These are phyloP conservation scores for Phascolomyces articulosus DNA, from an alignment of 371 early-diverging fungal genomes.

Conservation along the genomic window DNA sequence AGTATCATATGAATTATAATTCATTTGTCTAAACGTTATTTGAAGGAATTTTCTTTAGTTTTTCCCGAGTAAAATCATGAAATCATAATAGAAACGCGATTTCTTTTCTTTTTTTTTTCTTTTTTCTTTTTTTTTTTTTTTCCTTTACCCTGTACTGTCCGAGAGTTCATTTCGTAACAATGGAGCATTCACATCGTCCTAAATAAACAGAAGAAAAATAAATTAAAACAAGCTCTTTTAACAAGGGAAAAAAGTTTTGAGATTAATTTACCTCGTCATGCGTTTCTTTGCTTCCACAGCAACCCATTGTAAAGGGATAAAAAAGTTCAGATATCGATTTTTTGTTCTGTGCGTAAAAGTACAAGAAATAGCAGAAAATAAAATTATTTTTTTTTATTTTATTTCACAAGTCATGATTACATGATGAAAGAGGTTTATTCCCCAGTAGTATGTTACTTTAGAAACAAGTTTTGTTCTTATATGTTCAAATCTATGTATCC, in stretches of 20 bases:
- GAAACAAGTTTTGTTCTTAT: no score
- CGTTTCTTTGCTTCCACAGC: slow-evolving; percentile 50
- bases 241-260: neutral
- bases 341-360: neutral
- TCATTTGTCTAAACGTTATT: slow-evolving; percentile 20
- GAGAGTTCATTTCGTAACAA: slow-evolving; percentile 30
- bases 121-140: no score
- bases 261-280: slow-evolving; percentile 34
- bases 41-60: neutral
- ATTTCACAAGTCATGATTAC: no score
- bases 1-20: slow-evolving; percentile 35
- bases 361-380: neutral
- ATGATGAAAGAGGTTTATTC: no score
- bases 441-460: no score
- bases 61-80: neutral
- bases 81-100: neutral
- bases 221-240: neutral
- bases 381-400: neutral
- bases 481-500: no score
- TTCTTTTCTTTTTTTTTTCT: no score
- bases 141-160: slow-evolving; percentile 33
- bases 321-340: no score
- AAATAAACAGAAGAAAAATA: neutral
- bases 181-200: slow-evolving; percentile 39
- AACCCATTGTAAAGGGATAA: slow-evolving; percentile 32